Percentiles rank a stretch among this genome's conserved stretches.
Conservation (phyloP, 208 protist species). For the Naegleria lovaniensis region DNA sequence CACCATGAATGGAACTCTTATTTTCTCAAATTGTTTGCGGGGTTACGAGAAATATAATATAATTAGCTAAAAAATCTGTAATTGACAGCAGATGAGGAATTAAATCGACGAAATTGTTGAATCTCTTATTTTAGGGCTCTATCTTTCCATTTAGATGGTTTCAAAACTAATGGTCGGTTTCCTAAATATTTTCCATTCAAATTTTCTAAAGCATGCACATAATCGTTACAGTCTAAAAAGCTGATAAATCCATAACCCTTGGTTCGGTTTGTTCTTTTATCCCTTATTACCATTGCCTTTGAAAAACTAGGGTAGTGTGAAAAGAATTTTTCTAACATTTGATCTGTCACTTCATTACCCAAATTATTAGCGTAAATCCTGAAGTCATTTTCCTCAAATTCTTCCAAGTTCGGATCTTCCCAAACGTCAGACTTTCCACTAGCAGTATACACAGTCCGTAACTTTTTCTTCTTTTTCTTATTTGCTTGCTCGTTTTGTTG, state of each 20-base stretch:
- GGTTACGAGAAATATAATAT: too few species aligned
- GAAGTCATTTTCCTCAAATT: conserved; percentile 54
- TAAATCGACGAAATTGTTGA: too few species aligned
- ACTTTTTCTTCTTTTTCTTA: neutral
- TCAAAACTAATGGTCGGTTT: conserved; percentile 19
- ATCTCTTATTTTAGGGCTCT: neutral
- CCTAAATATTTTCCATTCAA: conserved; percentile 54
- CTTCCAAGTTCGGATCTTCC: conserved; percentile 41
- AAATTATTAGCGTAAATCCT: conserved; percentile 55
- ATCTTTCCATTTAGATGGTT: neutral
- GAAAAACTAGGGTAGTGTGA: conserved; percentile 49
- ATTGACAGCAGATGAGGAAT: too few species aligned
- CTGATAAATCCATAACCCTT: conserved; percentile 65
- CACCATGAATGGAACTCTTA: too few species aligned
- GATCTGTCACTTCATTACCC: conserved; percentile 55
- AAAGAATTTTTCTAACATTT: conserved; percentile 48
- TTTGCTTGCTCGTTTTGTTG: neutral
- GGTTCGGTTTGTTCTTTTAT: conserved; percentile 49
- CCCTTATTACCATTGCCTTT: conserved; percentile 53
- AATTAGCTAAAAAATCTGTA: too few species aligned
- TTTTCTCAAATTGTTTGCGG: too few species aligned
- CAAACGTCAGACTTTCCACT: conserved; percentile 39
- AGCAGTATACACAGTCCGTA: neutral
- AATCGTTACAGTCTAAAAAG: conserved; percentile 51
- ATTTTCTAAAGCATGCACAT: conserved; percentile 44